Evolutionary conservation across 1,284 basidiomycete genomes (phyloP), one percentile per base, ranked within the genome.

Genomic region (Leucoagaricus sp.): DNA sequence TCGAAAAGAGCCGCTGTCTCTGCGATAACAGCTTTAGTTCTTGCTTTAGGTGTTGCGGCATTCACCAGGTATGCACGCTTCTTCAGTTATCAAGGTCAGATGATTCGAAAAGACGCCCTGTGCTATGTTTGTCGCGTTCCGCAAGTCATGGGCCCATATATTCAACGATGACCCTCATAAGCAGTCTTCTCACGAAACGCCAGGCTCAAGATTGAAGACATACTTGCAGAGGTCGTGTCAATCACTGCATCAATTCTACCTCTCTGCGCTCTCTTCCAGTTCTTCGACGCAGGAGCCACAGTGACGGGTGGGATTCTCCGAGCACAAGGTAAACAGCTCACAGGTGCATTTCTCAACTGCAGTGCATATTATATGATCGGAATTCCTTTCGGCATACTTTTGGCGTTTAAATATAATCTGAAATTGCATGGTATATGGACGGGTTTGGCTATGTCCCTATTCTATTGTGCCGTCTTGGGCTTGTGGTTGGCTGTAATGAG

Each of bases 81-180:
- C 52, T 23, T 21, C 6, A n/a, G n/a, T n/a, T 52, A n/a, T n/a
- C n/a, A n/a, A n/a, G n/a, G n/a, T n/a, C n/a, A n/a, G n/a, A n/a
- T n/a, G n/a, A n/a, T n/a, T n/a, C n/a, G n/a, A n/a, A n/a, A n/a
- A n/a, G n/a, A n/a, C n/a, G n/a, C 5, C n/a, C 47, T 93, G 90
- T 60, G 66, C 79, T 0, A 75, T 93, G 69, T 91, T 92, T 69
- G 64, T 94, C 61, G 68, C 81, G 12, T 93, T 93, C 78, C 79
- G 91, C 5, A 70, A 84, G 33, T 75, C 76, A 3, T 94, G 92
- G 90, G 93, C 82, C 2, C 86, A 87, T 65, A 70, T 96, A 21
- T 97, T 96, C 79, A 96, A 94, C 65, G 76, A 86, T 54, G 94
- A 96, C 71, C 79, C 84, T 7, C 78, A 87, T 83, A 58, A 13